Evolutionary conservation across 1,284 basidiomycete species (phyloP), one percentile per base, ranked within the genome.

Genomic region (Lentinus polychrous): DNA sequence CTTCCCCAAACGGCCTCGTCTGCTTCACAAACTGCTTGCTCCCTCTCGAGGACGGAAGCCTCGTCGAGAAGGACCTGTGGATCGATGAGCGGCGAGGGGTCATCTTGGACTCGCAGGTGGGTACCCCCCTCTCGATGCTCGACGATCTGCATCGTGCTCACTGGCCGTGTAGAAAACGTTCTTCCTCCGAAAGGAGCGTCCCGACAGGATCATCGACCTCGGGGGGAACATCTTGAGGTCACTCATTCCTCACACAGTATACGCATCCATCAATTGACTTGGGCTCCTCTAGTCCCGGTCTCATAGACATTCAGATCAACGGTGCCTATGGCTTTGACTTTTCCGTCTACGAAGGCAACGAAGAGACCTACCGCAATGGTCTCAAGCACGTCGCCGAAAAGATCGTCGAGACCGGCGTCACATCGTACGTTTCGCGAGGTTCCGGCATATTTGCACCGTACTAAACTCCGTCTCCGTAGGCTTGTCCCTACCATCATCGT

Each of bases 281-380:
- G 35, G 22, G 8, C 12, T 40, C 7, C 3, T 27, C n/a, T 36
- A 44, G 86, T 57, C 86, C 89, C 3, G 88, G 87, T 0, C 78
- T 84, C 55, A 74, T 91, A 46, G 87, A 91, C 61, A 79, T 86
- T 23, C 89, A 91, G 59, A 81, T 91, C 55, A 91, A 95, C 57
- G 92, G 92, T 43, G 92, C 83, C 6, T 95, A 91, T 63, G 86
- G 87, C 14, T 85, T 94, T 58, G 92, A 95, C 66, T 94, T 94
- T 59, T 91, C 87, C 15, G 78, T 91, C 12, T 84, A 81, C 55
- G 79, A 86, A 17, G 78, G 74, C 10, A 77, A 86, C 54, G 86
- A 90, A 50, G 74, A 76, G 39, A 69, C 66, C 0, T 94, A 92
- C 66, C 68, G 72, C 38, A 58, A 76, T n/a, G 86, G 86, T 2